Percentiles rank a stretch among this genome's conserved stretches.
These are phyloP conservation scores for Plasmodium knowlesi DNA, from an alignment of 169 alveolate species.

Conservation along the genomic window DNA sequence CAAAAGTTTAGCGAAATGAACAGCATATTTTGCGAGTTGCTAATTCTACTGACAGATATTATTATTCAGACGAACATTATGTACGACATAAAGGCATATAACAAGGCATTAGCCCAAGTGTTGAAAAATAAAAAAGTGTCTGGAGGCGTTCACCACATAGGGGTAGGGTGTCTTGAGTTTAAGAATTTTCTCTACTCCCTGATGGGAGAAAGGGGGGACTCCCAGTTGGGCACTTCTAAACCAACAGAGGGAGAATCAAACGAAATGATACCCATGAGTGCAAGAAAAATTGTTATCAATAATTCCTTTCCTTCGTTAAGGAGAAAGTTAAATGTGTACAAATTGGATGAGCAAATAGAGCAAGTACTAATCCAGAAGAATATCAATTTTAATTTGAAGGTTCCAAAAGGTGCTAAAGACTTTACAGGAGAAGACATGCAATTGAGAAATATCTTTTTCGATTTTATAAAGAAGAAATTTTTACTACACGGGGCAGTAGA, in stretches of 20 bases:
- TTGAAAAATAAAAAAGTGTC: conserved; percentile 60
- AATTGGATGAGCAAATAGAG: conserved; percentile 15
- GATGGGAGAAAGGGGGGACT: background rate
- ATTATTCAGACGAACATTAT: conserved; percentile 50
- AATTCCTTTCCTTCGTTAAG: background rate
- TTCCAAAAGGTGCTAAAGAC: conserved; percentile 97
- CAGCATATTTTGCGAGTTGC: conserved; percentile 9
- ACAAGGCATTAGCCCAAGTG: conserved; percentile 38
- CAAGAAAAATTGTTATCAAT: background rate
- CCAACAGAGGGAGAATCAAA: background rate
- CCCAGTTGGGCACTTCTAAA: background rate
- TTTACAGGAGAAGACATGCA: conserved; percentile 94
- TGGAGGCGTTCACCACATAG: conserved; percentile 43
- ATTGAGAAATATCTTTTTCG: conserved; percentile 90
- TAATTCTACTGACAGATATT: conserved; percentile 47
- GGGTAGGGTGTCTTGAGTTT: conserved; percentile 64
- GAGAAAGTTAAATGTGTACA: conserved; percentile 16
- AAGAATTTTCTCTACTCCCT: conserved; percentile 63
- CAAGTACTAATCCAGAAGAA: conserved; percentile 81
- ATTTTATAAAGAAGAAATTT: conserved; percentile 88
- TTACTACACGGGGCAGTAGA: conserved; percentile 96
- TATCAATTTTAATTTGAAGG: conserved; percentile 87
- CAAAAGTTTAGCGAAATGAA: conserved; percentile 23
- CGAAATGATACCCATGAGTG: background rate
- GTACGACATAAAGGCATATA: conserved; percentile 71